Evolutionary conservation across 78 protist genomes (phyloP).

Genomic region (Dictyostelium purpureum): DNA sequence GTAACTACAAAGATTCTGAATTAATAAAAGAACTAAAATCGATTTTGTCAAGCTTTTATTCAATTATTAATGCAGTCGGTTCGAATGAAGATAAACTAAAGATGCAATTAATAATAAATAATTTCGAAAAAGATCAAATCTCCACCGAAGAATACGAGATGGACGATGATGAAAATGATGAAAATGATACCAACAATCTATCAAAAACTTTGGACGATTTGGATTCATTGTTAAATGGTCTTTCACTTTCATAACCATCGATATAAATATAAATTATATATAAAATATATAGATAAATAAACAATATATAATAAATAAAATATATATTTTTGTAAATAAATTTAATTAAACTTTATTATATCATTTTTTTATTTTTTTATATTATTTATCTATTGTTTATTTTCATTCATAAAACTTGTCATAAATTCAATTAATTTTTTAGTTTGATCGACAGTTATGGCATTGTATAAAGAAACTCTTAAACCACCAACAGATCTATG

Average conservation of each 20-base stretch:
- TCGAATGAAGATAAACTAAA: neutral
- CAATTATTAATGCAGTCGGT: neutral
- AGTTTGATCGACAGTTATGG: constrained; percentile 84
- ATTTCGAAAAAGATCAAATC: neutral
- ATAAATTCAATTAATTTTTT: constrained; percentile 75
- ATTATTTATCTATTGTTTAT: neutral
- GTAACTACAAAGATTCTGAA: neutral
- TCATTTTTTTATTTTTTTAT: neutral
- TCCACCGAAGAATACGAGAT: neutral
- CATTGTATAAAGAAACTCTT: constrained; percentile 96
- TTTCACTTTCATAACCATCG: neutral
- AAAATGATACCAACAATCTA: neutral
- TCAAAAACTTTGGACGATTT: constrained; percentile 9
- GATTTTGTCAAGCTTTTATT: too few relatives aligned
- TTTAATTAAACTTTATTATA: neutral
- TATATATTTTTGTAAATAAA: too few relatives aligned
- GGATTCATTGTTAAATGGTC: neutral
- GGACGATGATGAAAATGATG: neutral
- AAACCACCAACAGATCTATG: constrained; percentile 96
- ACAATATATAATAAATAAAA: neutral
- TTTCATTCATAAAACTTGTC: constrained; percentile 44
- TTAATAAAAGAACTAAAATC: neutral
- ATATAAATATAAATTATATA: too few relatives aligned
- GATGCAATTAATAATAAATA: neutral
- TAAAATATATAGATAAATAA: neutral